These are phyloP conservation scores for Diaporthe citri DNA, from an alignment of 2,329 filamentous ascomycete genomes.

Conservation along the genomic window DNA sequence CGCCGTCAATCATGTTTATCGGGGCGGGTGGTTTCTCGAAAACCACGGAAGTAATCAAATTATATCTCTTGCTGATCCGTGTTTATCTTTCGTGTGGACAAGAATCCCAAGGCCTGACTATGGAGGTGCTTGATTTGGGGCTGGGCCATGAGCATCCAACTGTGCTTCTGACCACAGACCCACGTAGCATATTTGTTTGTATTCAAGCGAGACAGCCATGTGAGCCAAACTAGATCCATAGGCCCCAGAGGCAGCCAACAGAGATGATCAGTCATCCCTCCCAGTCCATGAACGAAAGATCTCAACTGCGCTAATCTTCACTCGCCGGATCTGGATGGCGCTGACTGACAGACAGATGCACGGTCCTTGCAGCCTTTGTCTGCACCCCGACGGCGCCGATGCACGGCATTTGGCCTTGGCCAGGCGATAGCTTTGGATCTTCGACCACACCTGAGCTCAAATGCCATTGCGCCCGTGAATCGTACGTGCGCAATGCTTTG, in stretches of 20 bases:
- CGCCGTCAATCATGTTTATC: too few species aligned
- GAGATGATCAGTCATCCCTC: neutral
- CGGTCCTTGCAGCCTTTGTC: slow-evolving; percentile 19
- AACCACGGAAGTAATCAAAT: too few species aligned
- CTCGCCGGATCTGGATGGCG: slow-evolving; percentile 6
- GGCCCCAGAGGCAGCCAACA: neutral
- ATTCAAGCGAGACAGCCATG: too few species aligned
- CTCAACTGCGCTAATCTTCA: neutral
- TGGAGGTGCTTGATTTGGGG: too few species aligned
- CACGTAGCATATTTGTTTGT: too few species aligned
- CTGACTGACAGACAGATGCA: slow-evolving; percentile 10
- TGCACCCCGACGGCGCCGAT: slow-evolving; percentile 12
- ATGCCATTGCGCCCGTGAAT: neutral
- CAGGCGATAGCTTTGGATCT: neutral
- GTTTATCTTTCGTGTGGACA: too few species aligned
- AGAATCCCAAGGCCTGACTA: too few species aligned
- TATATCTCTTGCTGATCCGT: too few species aligned
- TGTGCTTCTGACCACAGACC: too few species aligned
- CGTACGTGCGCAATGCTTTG: neutral
- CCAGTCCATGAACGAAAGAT: neutral
- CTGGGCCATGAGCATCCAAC: too few species aligned
- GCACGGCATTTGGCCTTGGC: neutral
- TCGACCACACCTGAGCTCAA: neutral
- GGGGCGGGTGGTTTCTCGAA: too few species aligned
- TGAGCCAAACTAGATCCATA: neutral